Conservation (phyloP, 164 flowering plant genomes). For the Sextonia rubra region DNA sequence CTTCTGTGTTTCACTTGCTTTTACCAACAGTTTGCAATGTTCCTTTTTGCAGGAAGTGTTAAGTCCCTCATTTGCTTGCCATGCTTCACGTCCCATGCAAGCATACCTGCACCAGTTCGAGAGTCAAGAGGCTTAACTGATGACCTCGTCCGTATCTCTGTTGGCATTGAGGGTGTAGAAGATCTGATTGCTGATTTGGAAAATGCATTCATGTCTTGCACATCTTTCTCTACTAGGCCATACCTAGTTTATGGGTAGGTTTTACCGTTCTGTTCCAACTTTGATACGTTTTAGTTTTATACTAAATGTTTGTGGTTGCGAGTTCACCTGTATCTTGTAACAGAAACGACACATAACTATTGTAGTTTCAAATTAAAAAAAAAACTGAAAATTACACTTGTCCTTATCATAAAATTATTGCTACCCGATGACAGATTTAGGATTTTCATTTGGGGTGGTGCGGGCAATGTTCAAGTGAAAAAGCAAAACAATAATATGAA, state of each 20-base stretch:
- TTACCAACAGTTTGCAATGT: background rate
- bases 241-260: background rate
- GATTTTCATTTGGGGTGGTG: too few species aligned
- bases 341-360: too few species aligned
- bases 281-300: background rate
- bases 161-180: constrained; percentile 87
- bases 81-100: constrained; percentile 97
- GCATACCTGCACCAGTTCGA: constrained; percentile 80
- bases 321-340: too few species aligned
- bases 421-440: too few species aligned
- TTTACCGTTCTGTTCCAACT: background rate
- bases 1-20: background rate
- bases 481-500: too few species aligned
- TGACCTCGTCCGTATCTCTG: constrained; percentile 92
- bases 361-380: too few species aligned
- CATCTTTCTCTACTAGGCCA: background rate
- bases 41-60: constrained; percentile 63
- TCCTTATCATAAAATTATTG: too few species aligned
- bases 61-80: constrained; percentile 98
- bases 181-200: constrained; percentile 90
- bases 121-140: constrained; percentile 88
- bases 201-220: constrained; percentile 49
- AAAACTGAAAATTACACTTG: too few species aligned
- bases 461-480: too few species aligned
- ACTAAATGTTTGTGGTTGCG: too few species aligned